A percentile compares a stretch with the other conserved stretches of the same genome.
Evolutionary conservation across 225 moss, liverwort and hornwort species (phyloP).

Genomic region (Thuidium tamariscinum): DNA sequence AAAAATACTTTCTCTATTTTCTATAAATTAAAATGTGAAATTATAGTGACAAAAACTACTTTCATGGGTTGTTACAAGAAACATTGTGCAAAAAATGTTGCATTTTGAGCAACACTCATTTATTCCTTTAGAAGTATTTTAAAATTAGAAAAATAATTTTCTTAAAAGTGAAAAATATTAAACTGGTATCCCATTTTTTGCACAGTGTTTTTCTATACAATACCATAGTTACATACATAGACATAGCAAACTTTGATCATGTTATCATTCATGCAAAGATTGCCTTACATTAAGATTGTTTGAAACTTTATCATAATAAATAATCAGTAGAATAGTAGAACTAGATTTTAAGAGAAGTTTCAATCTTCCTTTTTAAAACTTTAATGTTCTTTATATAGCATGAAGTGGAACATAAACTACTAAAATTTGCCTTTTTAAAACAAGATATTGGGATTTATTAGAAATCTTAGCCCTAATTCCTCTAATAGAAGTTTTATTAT

Average conservation of each 20-base stretch:
- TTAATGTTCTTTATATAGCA: not conserved
- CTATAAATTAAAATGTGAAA: no score
- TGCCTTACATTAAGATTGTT: not conserved
- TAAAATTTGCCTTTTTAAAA: accelerated
- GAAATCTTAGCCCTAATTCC: not conserved
- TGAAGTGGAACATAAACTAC: not conserved
- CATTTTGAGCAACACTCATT: no score
- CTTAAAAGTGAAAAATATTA: no score
- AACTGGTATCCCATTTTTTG: no score
- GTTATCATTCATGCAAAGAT: not conserved
- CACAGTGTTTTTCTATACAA: no score
- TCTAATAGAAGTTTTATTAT: not conserved
- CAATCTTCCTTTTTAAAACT: not conserved
- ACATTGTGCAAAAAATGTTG: no score
- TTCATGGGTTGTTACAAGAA: no score
- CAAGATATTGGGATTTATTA: not conserved
- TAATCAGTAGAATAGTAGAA: not conserved
- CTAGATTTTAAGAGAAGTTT: not conserved
- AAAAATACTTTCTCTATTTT: no score
- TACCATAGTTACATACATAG: no score
- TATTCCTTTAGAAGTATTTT: no score
- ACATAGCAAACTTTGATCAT: not conserved
- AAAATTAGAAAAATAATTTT: no score
- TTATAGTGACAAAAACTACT: no score
- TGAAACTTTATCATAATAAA: not conserved